These are phyloP conservation scores for Rutstroemia sp. DNA, from an alignment of 2,329 filamentous ascomycete species.

Conservation along the genomic window DNA sequence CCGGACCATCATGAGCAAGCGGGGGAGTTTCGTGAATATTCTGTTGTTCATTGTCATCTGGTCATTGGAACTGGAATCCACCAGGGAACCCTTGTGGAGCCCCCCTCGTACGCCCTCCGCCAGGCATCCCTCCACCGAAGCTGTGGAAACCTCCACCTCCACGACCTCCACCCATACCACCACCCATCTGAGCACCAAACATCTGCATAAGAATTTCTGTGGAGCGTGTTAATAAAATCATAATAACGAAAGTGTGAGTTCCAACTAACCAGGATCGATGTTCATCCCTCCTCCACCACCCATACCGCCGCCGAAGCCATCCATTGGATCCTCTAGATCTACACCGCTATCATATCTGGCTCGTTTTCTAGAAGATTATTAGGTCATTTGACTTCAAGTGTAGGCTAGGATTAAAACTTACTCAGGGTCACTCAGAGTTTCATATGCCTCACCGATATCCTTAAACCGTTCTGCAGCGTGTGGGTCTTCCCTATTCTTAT, in stretches of 20 bases:
- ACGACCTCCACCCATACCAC: slow-evolving; percentile 40
- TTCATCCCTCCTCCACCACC: slow-evolving; percentile 40
- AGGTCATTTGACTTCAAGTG: slow-evolving; percentile 24
- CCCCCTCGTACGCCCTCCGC: slow-evolving; percentile 24
- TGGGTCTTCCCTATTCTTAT: slow-evolving; percentile 89
- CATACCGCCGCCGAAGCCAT: slow-evolving; percentile 60
- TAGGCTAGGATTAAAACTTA: slow-evolving; percentile 42
- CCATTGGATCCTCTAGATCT: slow-evolving; percentile 78
- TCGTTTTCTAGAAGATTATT: slow-evolving; percentile 58
- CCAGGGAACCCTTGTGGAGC: slow-evolving; percentile 37
- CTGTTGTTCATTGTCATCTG: slow-evolving; percentile 18
- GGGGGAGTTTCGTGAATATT: slow-evolving; percentile 2
- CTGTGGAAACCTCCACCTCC: slow-evolving; percentile 39
- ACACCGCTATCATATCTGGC: slow-evolving; percentile 88
- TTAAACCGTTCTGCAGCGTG: slow-evolving; percentile 90
- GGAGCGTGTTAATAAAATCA: not conserved
- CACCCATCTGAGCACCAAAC: slow-evolving; percentile 30
- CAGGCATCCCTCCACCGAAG: slow-evolving; percentile 45
- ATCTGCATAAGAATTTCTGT: slow-evolving; percentile 30
- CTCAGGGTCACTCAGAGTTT: slow-evolving; percentile 89
- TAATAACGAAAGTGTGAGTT: not conserved
- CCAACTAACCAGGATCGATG: slow-evolving; percentile 23
- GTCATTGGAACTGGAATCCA: slow-evolving; percentile 53
- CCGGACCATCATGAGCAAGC: not conserved
- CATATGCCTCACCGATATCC: slow-evolving; percentile 95